Percentiles rank a stretch among this genome's conserved stretches.
These are phyloP conservation scores for Colletotrichum theobromicola DNA, from an alignment of 2,329 filamentous ascomycete species.

Conservation along the genomic window DNA sequence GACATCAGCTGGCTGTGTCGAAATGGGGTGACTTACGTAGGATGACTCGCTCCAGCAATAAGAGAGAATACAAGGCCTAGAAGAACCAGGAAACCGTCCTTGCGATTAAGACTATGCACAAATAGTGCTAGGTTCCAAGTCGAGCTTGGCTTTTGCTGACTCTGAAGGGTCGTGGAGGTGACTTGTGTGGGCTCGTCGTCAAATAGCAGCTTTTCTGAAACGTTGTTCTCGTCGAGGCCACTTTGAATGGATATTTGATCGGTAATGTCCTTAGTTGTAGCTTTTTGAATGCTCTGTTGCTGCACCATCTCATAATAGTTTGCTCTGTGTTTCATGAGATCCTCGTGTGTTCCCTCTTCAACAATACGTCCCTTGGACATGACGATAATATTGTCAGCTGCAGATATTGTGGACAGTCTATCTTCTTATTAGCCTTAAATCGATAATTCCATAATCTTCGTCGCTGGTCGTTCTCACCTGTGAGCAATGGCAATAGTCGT, in stretches of 20 bases:
- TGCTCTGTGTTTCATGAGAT: conserved; percentile 71
- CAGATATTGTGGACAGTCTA: conserved; percentile 87
- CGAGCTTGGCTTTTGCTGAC: conserved; percentile 64
- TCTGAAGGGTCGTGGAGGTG: conserved; percentile 59
- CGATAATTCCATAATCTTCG: no score
- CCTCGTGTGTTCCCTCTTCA: conserved; percentile 88
- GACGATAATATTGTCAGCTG: conserved; percentile 94
- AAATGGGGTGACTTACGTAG: no score
- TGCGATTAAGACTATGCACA: conserved; percentile 78
- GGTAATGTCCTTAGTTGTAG: conserved; percentile 56
- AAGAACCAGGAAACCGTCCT: conserved; percentile 76
- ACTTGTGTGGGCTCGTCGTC: conserved; percentile 61
- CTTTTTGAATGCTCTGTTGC: conserved; percentile 79
- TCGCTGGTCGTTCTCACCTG: conserved; percentile 32
- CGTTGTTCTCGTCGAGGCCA: conserved; percentile 66
- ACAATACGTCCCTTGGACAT: conserved; percentile 84
- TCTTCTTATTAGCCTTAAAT: no score
- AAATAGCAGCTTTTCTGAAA: conserved; percentile 26
- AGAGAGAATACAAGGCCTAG: conserved; percentile 75
- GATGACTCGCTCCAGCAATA: conserved; percentile 73
- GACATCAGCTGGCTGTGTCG: no score
- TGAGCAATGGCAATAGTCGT: conserved; percentile 98
- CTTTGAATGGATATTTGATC: conserved; percentile 56
- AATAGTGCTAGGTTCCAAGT: conserved; percentile 77
- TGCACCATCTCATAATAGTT: conserved; percentile 88